These are phyloP conservation scores for Xylaria sp. DNA, from an alignment of 495 filamentous ascomycete species.

Conservation along the genomic window DNA sequence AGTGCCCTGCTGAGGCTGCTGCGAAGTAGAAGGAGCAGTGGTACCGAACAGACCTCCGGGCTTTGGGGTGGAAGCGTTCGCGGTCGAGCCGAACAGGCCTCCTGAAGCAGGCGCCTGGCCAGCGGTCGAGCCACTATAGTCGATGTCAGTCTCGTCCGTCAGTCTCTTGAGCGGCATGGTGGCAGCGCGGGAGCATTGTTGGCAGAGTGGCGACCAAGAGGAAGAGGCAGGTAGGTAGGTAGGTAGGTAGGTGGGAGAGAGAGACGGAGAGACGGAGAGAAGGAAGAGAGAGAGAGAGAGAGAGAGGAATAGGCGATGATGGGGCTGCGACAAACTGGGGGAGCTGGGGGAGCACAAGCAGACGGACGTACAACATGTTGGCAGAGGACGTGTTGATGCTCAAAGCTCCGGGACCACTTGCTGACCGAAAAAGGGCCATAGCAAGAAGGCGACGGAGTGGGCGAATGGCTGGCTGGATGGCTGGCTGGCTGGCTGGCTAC, in stretches of 20 bases:
- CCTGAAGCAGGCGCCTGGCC: conserved; percentile 48
- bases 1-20: conserved; percentile 39
- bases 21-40: conserved; percentile 52
- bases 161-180: conserved; percentile 31
- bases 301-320: neutral
- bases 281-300: neutral
- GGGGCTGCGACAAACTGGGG: neutral
- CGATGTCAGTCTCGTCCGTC: conserved; percentile 15
- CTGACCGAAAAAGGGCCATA: conserved; percentile 63
- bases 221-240: too few species aligned
- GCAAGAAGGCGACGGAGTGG: conserved; percentile 28
- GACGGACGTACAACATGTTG: conserved; percentile 65
- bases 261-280: conserved; percentile 1
- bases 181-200: neutral
- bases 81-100: conserved; percentile 40
- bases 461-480: conserved; percentile 31
- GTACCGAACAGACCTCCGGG: conserved; percentile 61
- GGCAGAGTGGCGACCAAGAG: neutral
- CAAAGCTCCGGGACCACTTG: conserved; percentile 71
- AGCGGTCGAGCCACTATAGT: conserved; percentile 47
- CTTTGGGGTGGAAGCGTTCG: conserved; percentile 47
- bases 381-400: conserved; percentile 80
- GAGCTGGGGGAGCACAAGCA: conserved; percentile 5
- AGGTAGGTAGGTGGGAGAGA: conserved; percentile 21
- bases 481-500: neutral